Conservation (phyloP, 2,329 filamentous ascomycete species). For the Beauveria brongniartii region DNA sequence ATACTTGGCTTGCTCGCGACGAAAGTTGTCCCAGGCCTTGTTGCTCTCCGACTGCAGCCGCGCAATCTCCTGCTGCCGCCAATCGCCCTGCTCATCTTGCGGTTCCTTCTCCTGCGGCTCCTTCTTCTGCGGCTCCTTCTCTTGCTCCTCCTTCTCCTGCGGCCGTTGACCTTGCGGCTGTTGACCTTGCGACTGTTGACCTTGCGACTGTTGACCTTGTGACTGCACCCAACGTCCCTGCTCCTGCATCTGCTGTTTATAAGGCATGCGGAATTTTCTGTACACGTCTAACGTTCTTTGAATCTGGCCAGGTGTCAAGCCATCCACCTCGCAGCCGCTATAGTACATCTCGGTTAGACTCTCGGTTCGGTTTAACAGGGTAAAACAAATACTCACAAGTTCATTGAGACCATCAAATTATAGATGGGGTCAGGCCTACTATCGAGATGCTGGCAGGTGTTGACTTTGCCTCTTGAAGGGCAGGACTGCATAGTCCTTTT, state of each 20-base stretch:
- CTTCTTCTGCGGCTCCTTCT: too few species aligned
- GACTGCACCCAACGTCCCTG: background rate
- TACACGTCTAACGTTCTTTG: background rate
- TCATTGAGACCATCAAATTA: background rate
- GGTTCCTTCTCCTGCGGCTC: background rate
- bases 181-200: background rate
- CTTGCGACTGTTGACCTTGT: background rate
- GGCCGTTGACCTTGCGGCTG: too few species aligned
- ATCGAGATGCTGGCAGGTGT: background rate
- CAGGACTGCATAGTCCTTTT: background rate
- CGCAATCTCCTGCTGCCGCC: background rate
- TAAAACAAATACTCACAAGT: background rate
- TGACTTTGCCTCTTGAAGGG: background rate
- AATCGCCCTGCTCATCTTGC: background rate
- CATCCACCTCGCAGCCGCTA: background rate
- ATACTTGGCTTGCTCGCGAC: background rate
- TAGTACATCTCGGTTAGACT: background rate
- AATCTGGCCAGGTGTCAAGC: background rate
- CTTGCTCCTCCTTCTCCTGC: too few species aligned
- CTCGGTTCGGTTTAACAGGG: background rate
- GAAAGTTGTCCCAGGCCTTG: too few species aligned
- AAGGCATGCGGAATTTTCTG: background rate
- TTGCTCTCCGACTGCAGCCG: too few species aligned
- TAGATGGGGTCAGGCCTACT: background rate
- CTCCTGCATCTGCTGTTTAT: background rate